Percentiles rank a stretch among this genome's conserved stretches.
Conservation (phyloP, 257 asterid species). For the Thymus mandschuricus region DNA sequence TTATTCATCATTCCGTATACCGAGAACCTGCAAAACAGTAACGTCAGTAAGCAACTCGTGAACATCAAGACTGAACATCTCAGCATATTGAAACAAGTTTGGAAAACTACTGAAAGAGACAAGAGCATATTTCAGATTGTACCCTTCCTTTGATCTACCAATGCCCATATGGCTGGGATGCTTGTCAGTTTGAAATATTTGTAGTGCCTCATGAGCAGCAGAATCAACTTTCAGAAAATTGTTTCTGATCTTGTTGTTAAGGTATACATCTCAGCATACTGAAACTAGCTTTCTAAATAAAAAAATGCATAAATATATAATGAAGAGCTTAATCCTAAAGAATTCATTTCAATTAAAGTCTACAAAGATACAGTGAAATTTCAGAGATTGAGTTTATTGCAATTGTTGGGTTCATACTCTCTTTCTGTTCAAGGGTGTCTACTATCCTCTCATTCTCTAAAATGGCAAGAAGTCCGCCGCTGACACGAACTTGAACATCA, state of each 20-base stretch:
- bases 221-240: slow-evolving; percentile 95
- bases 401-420: slow-evolving; percentile 71
- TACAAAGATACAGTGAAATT: slow-evolving; percentile 81
- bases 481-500: slow-evolving; percentile 94
- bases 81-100: neutral
- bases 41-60: slow-evolving; percentile 35
- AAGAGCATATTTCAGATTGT: slow-evolving; percentile 30
- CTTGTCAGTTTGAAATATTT: slow-evolving; percentile 92
- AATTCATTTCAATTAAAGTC: slow-evolving; percentile 15
- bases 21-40: slow-evolving; percentile 75
- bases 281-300: slow-evolving; percentile 28
- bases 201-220: slow-evolving; percentile 89
- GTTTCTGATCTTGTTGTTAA: slow-evolving; percentile 64
- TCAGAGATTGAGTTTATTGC: slow-evolving; percentile 73
- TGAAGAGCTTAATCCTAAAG: slow-evolving; percentile 13
- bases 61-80: slow-evolving; percentile 17
- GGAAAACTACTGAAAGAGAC: slow-evolving; percentile 26
- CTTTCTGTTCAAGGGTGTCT: slow-evolving; percentile 74
- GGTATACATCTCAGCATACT: slow-evolving; percentile 39
- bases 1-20: slow-evolving; percentile 98
- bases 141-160: slow-evolving; percentile 99
- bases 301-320: slow-evolving; percentile 23
- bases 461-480: slow-evolving; percentile 97
- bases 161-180: slow-evolving; percentile 99
- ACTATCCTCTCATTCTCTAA: slow-evolving; percentile 89